phyloP scores from a whole-genome alignment of 495 filamentous ascomycete genomes.

The Penicillium ucsense region DNA sequence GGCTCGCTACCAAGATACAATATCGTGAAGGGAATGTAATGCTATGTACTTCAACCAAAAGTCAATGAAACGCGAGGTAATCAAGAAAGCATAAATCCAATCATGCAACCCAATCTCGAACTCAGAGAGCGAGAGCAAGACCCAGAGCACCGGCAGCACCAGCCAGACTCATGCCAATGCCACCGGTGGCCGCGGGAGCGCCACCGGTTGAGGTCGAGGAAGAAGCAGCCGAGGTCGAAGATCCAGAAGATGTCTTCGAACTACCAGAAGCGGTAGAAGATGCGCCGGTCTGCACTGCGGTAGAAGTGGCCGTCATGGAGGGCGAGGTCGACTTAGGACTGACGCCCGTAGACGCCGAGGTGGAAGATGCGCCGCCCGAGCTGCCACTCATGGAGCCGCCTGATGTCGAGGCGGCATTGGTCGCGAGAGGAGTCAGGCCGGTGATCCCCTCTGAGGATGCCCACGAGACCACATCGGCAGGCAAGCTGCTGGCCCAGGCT shows the following conservation, averaged over 20 bases:
- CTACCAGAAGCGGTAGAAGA: not conserved
- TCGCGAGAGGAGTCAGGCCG: slow-evolving; percentile 5
- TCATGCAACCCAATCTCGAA: no score
- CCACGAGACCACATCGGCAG: slow-evolving; percentile 10
- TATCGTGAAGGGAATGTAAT: no score
- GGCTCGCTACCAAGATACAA: no score
- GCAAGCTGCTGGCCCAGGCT: slow-evolving; percentile 14
- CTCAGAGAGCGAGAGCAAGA: slow-evolving; percentile 17
- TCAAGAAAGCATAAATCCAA: no score
- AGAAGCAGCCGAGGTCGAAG: slow-evolving; percentile 2
- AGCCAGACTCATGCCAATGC: slow-evolving; percentile 11
- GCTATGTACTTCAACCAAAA: no score
- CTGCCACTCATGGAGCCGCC: not conserved
- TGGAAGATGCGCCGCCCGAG: not conserved
- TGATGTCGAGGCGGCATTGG: not conserved
- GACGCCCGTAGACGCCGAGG: not conserved
- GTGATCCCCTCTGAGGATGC: slow-evolving; percentile 8
- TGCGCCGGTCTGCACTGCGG: not conserved
- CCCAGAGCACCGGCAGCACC: slow-evolving; percentile 18
- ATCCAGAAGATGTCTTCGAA: not conserved
- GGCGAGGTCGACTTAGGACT: not conserved
- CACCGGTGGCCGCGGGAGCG: slow-evolving; percentile 7
- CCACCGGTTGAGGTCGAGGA: slow-evolving; percentile 7
- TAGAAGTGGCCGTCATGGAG: not conserved
- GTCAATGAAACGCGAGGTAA: no score